Evolutionary conservation across 1,139 yeast species (phyloP), one percentile per base, ranked within the genome.

Genomic region (Kodamaea suecica): DNA sequence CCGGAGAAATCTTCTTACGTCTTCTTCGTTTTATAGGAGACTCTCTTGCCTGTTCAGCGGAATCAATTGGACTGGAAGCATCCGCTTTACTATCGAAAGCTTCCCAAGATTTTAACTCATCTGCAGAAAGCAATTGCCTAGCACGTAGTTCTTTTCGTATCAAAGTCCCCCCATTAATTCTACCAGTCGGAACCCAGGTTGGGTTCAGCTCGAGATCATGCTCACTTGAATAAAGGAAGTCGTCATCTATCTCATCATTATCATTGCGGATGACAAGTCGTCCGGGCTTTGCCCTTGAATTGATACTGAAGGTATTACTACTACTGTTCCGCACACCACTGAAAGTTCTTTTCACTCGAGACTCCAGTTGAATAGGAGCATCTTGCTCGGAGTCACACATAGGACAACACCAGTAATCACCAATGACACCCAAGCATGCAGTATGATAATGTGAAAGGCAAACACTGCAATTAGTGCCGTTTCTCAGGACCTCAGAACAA

Each of bases 311-410:
- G 29, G 25, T 28, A 17, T 4, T 33, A n/a, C n/a, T n/a, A n/a
- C n/a, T n/a, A n/a, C n/a, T n/a, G n/a, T n/a, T n/a, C n/a, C n/a
- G n/a, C n/a, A 20, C 8, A 26, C 12, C n/a, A 32, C 17, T 10
- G 31, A 19, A 4, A 32, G 21, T 23, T 17, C 30, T 16, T 12
- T 17, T 28, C 16, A 3, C 25, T 5, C 29, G 16, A 14, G 17
- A 6, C 8, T 14, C 11, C 5, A 8, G 13, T 7, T 10, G 20
- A 6, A 5, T 5, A 16, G 30, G 30, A 5, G 53, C 37, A 29
- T 64, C 70, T 40, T 67, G 73, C 21, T 49, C 52, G 34, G 43
- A 49, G 36, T 69, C 75, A 46, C 76, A 70, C 30, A 69, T 59
- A 13, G 74, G 73, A 47, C 76, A 70, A 41, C 52, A 59, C 76